These are phyloP conservation scores for Xenosphaeropsis pyriputrescens DNA, from an alignment of 2,329 filamentous ascomycete genomes.

Conservation along the genomic window DNA sequence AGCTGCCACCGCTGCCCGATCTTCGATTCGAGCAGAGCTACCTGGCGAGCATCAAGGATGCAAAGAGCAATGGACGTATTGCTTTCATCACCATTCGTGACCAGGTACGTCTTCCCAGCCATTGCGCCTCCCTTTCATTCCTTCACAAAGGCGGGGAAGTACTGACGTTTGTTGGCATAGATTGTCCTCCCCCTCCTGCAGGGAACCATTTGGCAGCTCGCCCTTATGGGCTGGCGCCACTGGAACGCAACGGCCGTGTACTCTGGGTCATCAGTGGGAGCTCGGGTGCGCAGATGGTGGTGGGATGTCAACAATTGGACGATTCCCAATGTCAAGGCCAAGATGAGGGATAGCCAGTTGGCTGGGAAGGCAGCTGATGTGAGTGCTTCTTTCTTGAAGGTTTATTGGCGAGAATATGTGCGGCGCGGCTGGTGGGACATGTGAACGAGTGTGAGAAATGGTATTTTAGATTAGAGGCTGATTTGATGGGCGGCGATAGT, in stretches of 20 bases:
- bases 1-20: constrained; percentile 61
- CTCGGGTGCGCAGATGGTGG: constrained; percentile 80
- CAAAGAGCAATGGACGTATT: constrained; percentile 67
- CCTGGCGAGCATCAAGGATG: constrained; percentile 70
- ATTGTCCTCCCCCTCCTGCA: constrained; percentile 77
- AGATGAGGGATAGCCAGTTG: constrained; percentile 13
- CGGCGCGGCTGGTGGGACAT: too few relatives aligned
- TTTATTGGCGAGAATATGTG: not conserved
- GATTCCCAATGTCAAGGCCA: not conserved
- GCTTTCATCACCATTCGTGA: constrained; percentile 76
- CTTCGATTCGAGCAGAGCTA: constrained; percentile 97
- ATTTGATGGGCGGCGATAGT: not conserved
- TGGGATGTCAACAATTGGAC: constrained; percentile 84
- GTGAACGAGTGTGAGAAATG: too few relatives aligned
- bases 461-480: not conserved
- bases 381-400: constrained; percentile 1
- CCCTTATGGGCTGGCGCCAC: constrained; percentile 74
- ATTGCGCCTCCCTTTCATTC: not conserved
- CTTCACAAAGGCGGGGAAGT: not conserved
- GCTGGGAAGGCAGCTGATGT: constrained; percentile 23
- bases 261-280: constrained; percentile 63
- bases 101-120: constrained; percentile 42
- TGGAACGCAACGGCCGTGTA: constrained; percentile 74
- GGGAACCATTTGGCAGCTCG: constrained; percentile 77
- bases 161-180: constrained; percentile 23